Evolutionary conservation across 495 filamentous ascomycete species (phyloP), one percentile per base, ranked within the genome.

Genomic region (Daldinia concentrica): DNA sequence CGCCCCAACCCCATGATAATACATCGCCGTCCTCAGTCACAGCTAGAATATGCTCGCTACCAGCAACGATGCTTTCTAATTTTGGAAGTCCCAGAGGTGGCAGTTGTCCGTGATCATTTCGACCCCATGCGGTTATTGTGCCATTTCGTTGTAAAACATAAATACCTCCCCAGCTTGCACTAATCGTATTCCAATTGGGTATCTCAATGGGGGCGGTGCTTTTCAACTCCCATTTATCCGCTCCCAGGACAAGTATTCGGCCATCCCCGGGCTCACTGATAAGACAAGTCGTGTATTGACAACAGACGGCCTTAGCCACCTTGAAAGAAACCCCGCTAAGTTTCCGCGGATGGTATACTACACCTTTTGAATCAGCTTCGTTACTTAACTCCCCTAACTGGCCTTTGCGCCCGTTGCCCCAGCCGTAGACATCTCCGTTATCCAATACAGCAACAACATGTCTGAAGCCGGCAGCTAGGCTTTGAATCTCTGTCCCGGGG

Each of bases 1-100:
- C 93, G 1, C 93, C 94, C 95, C 95, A 99, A 15, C 95, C 95
- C 92, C 94, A 98, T 3, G 90, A 86, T 41, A 93, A 77, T 12
- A 97, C 80, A 15, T 84, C 80, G 1, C 87, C 86, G 55, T 85
- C 82, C n/a, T 79, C 81, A 3, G 89, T 86, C 30, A 93, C 73
- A 8, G 88, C 92, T 68, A 98, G 70, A 12, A 83, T 87, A 80
- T 99, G 95, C 80, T 98, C 95, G 75, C 94, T 97, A 0, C 95
- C 95, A 48, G 89, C 89, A 15, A 92, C 92, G 14, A 98, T 80
- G 17, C 82, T 75, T 17, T 80, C 74, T 26, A 90, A 71, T 3
- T 61, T 41, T 4, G 86, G 86, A 30, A 94, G 69, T 24, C 80
- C 79, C 14, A 63, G 64, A 4, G 91, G 91, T n/a, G 89, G 85